phyloP scores from a whole-genome alignment of 768 basidiomycete genomes.

The Leucocoprinus birnbaumii region DNA sequence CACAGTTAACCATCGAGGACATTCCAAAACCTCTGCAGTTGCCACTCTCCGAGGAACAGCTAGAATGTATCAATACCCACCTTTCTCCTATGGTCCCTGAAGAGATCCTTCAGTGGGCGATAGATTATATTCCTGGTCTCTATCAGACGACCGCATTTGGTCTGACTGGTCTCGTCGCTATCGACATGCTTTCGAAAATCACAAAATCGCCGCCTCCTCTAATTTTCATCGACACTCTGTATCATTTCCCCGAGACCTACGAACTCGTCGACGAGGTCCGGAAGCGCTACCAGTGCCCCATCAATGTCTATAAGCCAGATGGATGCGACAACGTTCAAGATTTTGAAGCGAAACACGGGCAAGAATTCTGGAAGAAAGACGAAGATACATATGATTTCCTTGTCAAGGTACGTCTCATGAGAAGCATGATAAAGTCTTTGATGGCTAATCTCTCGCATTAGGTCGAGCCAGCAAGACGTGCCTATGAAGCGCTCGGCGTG shows the following conservation, averaged over 20 bases:
- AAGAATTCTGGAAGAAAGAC: slow-evolving; percentile 83
- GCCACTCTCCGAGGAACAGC: slow-evolving; percentile 55
- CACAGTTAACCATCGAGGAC: slow-evolving; percentile 9
- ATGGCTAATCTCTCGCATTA: slow-evolving; percentile 22
- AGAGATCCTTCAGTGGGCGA: slow-evolving; percentile 83
- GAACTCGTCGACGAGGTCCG: slow-evolving; percentile 84
- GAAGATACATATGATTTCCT: slow-evolving; percentile 88
- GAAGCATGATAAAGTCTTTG: background rate
- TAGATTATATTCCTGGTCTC: slow-evolving; percentile 73
- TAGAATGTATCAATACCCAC: slow-evolving; percentile 70
- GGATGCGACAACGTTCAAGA: slow-evolving; percentile 63
- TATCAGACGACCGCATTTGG: slow-evolving; percentile 98
- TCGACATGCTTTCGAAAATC: slow-evolving; percentile 92
- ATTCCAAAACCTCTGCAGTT: slow-evolving; percentile 47
- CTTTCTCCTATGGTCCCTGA: slow-evolving; percentile 74
- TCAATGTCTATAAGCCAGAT: slow-evolving; percentile 79
- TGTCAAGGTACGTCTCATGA: slow-evolving; percentile 66
- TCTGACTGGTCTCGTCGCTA: slow-evolving; percentile 88
- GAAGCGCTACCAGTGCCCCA: slow-evolving; percentile 63
- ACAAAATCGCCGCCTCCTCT: slow-evolving; percentile 69
- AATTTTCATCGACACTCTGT: slow-evolving; percentile 95
- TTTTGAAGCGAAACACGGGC: slow-evolving; percentile 79
- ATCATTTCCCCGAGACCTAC: slow-evolving; percentile 94
- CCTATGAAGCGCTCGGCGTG: slow-evolving; percentile 77
- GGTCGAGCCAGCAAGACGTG: slow-evolving; percentile 92